Conservation (phyloP, 306 rosid species). For the Begonia peltatifolia region DNA sequence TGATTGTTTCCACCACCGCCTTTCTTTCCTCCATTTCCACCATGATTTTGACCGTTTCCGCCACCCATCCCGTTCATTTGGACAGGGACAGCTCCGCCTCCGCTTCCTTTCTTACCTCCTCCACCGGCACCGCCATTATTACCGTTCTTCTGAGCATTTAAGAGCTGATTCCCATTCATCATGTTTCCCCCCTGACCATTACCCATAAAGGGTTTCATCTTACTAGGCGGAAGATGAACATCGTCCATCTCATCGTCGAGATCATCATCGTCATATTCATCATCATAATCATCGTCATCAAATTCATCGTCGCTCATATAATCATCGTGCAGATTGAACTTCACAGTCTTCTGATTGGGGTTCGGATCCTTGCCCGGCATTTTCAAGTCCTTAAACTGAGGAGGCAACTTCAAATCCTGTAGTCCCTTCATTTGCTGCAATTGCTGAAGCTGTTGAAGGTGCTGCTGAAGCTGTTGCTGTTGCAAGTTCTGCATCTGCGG, state of each 20-base stretch:
- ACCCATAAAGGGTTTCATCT: conserved; percentile 36
- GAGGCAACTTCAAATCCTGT: conserved; percentile 60
- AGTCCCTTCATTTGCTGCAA: conserved; percentile 64
- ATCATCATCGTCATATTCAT: conserved; percentile 15
- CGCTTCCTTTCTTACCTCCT: conserved; percentile 21
- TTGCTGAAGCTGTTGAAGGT: conserved; percentile 28
- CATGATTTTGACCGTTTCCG: conserved; percentile 18
- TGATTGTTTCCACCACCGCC: conserved; percentile 13
- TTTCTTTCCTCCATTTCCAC: conserved; percentile 16
- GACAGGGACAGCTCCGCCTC: conserved; percentile 14
- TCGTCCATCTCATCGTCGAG: conserved; percentile 46
- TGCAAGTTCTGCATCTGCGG: background rate
- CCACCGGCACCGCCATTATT: conserved; percentile 15
- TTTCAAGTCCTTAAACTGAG: conserved; percentile 50
- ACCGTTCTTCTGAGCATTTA: conserved; percentile 8
- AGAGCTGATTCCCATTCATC: conserved; percentile 28
- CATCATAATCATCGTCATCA: conserved; percentile 19
- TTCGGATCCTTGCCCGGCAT: conserved; percentile 20
- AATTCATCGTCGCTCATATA: conserved; percentile 37
- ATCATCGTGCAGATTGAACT: conserved; percentile 35
- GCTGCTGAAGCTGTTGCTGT: conserved; percentile 12
- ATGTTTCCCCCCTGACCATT: conserved; percentile 24
- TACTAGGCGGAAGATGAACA: conserved; percentile 18
- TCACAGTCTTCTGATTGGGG: conserved; percentile 42
- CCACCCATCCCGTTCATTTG: conserved; percentile 16